Base-by-base conservation (phyloP, 306 rosid genomes). In the Neltuma alba region DNA sequence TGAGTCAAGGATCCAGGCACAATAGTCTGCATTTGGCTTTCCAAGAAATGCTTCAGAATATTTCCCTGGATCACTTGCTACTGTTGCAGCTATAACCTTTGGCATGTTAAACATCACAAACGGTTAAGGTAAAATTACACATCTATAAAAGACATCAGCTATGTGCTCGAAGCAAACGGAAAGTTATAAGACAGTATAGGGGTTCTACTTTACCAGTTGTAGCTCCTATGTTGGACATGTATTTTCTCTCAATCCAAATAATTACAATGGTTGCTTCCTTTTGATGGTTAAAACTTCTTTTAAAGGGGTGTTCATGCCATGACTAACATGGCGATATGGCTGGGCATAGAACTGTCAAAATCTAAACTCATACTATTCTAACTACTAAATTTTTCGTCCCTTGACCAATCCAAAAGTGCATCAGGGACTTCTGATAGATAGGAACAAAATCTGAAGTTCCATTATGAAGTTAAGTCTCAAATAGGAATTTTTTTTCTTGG, bases 81-180 rank as follows among this genome's bases (percentile, higher is more conserved):
- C 98, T 20, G 97, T 85, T 70, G 97, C 93, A 75, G 99, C 99
- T 81, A 93, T 91, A 76, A 96, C 96, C 99, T 96, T 83, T 55
- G 76, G 57, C 57, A 83, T 76, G 62, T 42, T 31, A 77, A 62
- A 72, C 70, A 78, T 31, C 67, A 70, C 47, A 80, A 67, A 61
- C 27, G 38, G 14, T 74, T 11, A 67, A 38, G 60, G n/a, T 70
- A 78, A 71, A 31, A 77, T 50, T 55, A 30, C 15, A 67, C 37
- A 21, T 52, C 3, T 25, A 65, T 36, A 48, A 68, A 62, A 77
- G 38, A 60, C 75, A 78, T 54, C n/a, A 70, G 61, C 27, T 16
- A 62, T 64, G 80, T 60, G 65, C 73, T 76, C 72, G n/a, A 75
- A 50, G 48, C 9, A 41, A 31, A 58, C 40, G 0, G 13, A 70